These are phyloP conservation scores for Macrolepiota albuminosa DNA, from an alignment of 768 basidiomycete genomes.

Conservation along the genomic window DNA sequence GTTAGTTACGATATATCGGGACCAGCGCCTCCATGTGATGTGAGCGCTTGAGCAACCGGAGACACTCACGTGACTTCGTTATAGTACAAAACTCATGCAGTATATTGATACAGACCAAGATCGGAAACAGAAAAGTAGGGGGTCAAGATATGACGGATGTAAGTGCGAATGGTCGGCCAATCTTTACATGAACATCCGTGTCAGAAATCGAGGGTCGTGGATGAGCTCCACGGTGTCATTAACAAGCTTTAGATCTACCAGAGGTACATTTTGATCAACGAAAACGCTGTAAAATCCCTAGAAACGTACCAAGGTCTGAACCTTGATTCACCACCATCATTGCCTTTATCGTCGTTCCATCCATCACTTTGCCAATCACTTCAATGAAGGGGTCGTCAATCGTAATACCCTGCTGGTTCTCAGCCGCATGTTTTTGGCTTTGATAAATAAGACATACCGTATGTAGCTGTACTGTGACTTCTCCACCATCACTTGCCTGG, in stretches of 20 bases:
- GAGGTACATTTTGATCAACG: neutral
- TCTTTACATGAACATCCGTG: constrained; percentile 37
- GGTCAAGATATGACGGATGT: neutral
- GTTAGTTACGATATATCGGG: neutral
- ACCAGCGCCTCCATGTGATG: neutral
- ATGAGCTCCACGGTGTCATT: constrained; percentile 60
- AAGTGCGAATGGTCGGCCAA: neutral
- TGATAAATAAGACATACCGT: constrained; percentile 27
- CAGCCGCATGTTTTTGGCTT: neutral
- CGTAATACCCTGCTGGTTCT: constrained; percentile 30
- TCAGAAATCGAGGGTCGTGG: constrained; percentile 50
- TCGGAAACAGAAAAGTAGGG: neutral
- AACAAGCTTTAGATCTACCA: constrained; percentile 51
- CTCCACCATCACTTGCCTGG: constrained; percentile 61
- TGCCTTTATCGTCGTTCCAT: constrained; percentile 54
- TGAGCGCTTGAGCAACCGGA: neutral
- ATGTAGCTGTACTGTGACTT: constrained; percentile 44
- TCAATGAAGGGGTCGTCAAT: constrained; percentile 57
- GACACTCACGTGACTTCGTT: neutral
- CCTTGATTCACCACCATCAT: constrained; percentile 53
- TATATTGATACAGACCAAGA: neutral
- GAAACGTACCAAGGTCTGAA: constrained; percentile 52
- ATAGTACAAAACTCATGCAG: neutral
- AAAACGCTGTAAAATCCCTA: neutral
- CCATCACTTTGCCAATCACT: constrained; percentile 56